A percentile compares a stretch with the other conserved stretches of the same genome.
These are phyloP conservation scores for Rhododendron mucronatum DNA, from an alignment of 148 eudicot species.

Conservation along the genomic window DNA sequence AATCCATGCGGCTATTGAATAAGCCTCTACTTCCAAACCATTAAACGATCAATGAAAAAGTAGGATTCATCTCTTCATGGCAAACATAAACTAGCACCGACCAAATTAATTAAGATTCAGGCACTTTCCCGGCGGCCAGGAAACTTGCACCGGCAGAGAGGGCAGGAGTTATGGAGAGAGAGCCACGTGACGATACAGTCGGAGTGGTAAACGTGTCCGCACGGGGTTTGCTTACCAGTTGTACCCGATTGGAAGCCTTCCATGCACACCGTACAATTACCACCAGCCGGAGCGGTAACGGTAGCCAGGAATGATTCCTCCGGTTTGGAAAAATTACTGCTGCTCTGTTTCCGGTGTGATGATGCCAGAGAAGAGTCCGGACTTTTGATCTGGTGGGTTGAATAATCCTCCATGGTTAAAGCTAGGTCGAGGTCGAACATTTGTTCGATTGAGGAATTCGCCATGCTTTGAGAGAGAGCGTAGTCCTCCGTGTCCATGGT, in stretches of 20 bases:
- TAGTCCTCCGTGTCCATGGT: background rate
- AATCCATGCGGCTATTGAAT: background rate
- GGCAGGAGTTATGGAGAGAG: slow-evolving; percentile 41
- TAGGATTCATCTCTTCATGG: background rate
- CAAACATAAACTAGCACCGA: background rate
- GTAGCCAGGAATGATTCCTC: slow-evolving; percentile 2
- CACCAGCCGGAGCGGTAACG: slow-evolving; percentile 10
- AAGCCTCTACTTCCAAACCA: background rate
- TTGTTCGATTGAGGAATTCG: background rate
- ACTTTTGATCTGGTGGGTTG: background rate
- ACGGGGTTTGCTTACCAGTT: slow-evolving; percentile 31
- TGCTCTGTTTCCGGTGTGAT: background rate
- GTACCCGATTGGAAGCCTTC: slow-evolving; percentile 29
- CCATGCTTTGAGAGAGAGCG: background rate
- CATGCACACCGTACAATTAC: slow-evolving; percentile 51
- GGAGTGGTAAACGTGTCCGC: slow-evolving; percentile 59
- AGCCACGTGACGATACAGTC: slow-evolving; percentile 48
- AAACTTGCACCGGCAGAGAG: slow-evolving; percentile 48
- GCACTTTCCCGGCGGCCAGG: slow-evolving; percentile 8
- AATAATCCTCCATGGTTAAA: slow-evolving; percentile 14
- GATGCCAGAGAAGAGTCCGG: background rate
- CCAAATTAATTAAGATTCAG: background rate
- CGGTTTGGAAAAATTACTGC: background rate
- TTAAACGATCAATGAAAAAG: background rate
- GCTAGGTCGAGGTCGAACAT: slow-evolving; percentile 39